Percentiles rank a stretch among this genome's conserved stretches.
Evolutionary conservation across 2,329 filamentous ascomycete genomes (phyloP).

Genomic region (Ophiobolus disseminans): DNA sequence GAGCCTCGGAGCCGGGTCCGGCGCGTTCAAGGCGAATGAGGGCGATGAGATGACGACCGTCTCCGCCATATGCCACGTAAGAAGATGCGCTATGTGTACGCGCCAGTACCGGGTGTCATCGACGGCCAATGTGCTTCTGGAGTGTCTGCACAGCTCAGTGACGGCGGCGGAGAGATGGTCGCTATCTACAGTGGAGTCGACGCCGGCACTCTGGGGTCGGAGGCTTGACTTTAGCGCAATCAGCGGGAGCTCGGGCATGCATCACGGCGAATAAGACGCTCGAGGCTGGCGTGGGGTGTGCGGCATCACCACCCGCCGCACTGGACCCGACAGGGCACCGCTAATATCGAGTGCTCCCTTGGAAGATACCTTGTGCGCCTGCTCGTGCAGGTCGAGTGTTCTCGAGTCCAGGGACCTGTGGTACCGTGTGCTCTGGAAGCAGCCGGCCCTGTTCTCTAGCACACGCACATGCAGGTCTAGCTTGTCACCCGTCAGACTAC

Average conservation of each 20-base stretch:
- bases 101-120: conserved; percentile 21
- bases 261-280: neutral
- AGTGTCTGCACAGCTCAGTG: neutral
- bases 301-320: neutral
- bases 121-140: neutral
- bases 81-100: conserved; percentile 12
- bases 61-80: conserved; percentile 55
- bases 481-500: neutral
- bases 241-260: conserved; percentile 13
- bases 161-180: conserved; percentile 19
- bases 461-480: conserved; percentile 1
- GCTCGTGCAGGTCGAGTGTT: conserved; percentile 4
- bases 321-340: neutral
- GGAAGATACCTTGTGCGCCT: neutral
- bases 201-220: conserved; percentile 26
- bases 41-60: conserved; percentile 67
- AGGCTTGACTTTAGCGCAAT: conserved; percentile 17
- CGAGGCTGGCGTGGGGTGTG: conserved; percentile 16
- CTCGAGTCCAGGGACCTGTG: conserved; percentile 6
- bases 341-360: conserved; percentile 2
- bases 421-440: conserved; percentile 5
- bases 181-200: conserved; percentile 39
- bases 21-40: conserved; percentile 15
- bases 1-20: conserved; percentile 14
- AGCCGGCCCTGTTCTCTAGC: conserved; percentile 1